Conservation (phyloP, 2,329 filamentous ascomycete species). For the Ceratocystis albifundus region DNA sequence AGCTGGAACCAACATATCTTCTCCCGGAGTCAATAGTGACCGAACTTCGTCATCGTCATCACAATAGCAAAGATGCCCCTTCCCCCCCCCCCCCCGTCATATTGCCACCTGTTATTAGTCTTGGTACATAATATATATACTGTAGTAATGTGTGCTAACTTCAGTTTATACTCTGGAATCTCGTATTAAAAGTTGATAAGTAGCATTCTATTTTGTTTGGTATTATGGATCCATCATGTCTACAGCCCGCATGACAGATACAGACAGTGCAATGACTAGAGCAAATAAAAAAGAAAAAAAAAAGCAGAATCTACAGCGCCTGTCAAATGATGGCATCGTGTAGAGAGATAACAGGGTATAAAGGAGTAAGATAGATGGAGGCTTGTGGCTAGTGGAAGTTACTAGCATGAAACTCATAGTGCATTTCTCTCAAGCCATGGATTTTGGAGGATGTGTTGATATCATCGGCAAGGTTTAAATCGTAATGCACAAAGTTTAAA, state of each 20-base stretch:
- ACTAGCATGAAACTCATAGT: no score
- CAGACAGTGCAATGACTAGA: neutral
- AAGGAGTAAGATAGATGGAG: neutral
- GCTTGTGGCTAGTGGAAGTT: no score
- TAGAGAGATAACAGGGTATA: neutral
- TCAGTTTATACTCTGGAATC: no score
- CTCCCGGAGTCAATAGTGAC: no score
- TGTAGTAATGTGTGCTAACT: no score
- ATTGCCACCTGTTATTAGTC: neutral
- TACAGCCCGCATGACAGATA: neutral
- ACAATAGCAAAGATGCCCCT: neutral
- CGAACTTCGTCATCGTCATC: neutral
- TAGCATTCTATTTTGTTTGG: neutral
- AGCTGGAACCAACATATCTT: neutral
- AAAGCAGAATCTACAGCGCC: neutral
- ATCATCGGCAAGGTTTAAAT: no score
- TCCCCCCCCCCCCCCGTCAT: no score
- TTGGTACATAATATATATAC: neutral
- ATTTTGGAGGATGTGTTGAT: no score
- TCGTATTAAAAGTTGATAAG: no score
- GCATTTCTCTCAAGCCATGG: no score
- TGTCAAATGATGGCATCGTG: neutral
- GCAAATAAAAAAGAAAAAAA: neutral
- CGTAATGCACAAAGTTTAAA: neutral
- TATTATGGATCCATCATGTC: neutral